Percentiles rank a stretch among this genome's conserved stretches.
These are phyloP conservation scores for Nannizziopsis arthrosporioides DNA, from an alignment of 2,329 filamentous ascomycete species.

Conservation along the genomic window DNA sequence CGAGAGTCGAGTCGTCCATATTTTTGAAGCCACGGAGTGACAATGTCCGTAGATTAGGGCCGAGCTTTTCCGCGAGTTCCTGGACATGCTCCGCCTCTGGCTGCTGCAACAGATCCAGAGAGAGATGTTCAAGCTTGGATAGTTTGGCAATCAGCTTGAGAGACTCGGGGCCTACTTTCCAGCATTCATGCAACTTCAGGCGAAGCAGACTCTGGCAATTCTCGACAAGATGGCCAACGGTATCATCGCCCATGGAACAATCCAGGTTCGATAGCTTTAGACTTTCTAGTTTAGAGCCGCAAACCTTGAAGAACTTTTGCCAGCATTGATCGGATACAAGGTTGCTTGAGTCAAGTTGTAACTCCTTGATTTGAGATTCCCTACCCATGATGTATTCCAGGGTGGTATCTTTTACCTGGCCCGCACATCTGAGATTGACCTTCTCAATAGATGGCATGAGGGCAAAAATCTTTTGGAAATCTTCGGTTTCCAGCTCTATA, in stretches of 20 bases:
- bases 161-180: slow-evolving; percentile 55
- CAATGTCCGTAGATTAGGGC: slow-evolving; percentile 58
- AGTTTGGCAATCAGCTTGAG: slow-evolving; percentile 54
- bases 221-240: slow-evolving; percentile 49
- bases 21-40: slow-evolving; percentile 59
- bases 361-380: slow-evolving; percentile 53
- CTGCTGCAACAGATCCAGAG: slow-evolving; percentile 53
- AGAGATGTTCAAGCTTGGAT: slow-evolving; percentile 57
- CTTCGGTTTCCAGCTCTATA: slow-evolving; percentile 56
- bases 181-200: slow-evolving; percentile 73
- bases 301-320: slow-evolving; percentile 54
- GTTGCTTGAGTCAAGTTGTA: slow-evolving; percentile 76
- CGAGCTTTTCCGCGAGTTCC: slow-evolving; percentile 50
- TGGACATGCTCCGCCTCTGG: slow-evolving; percentile 42
- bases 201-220: slow-evolving; percentile 58
- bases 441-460: slow-evolving; percentile 56
- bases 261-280: slow-evolving; percentile 78
- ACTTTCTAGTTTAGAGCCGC: slow-evolving; percentile 53
- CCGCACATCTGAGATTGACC: slow-evolving; percentile 70
- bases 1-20: slow-evolving; percentile 57
- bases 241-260: slow-evolving; percentile 63
- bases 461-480: slow-evolving; percentile 72
- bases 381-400: slow-evolving; percentile 70
- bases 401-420: slow-evolving; percentile 78
- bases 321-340: slow-evolving; percentile 67